Evolutionary conservation across 257 asterid genomes (phyloP), one percentile per base, ranked within the genome.

Genomic region (Hygrophila difformis): DNA sequence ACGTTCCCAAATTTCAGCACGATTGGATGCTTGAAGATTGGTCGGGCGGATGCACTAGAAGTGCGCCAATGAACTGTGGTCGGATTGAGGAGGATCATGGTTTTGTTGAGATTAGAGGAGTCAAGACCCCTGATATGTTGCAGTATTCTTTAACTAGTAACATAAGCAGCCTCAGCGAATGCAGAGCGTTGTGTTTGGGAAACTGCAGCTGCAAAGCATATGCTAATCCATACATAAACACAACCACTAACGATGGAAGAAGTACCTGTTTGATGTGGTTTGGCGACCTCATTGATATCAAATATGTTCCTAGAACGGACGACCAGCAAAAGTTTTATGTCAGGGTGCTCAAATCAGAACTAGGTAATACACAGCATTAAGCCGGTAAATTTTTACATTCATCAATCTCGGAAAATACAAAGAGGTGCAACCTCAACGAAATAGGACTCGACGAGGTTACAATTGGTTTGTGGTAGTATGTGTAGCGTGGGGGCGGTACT

Each of bases 231-330:
- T 33, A 46, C 29, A 8, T 67, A 6, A 31, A 46, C 29, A 8
- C 61, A 6, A 35, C 42, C 11, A 20, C 43, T 5, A 26, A 26
- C 31, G 31, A 26, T 39, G 68, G 54, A 66, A 61, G 61, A 11
- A 40, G 18, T 8, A 68, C 68, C 5, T 67, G 69, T 28, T 12
- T 67, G 17, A 11, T 67, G 46, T 67, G 82, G 76, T 57, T 42
- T 8, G 67, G 60, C 4, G 74, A 71, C 23, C 65, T 75, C 42
- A 15, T 47, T 29, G 73, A 75, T 57, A 53, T 67, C 11, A 71
- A 69, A 57, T 44, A 41, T 17, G n/a, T 46, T 5, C 10, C 47
- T 55, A 37, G 72, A 33, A 12, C 50, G 13, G 29, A 39, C 18
- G 66, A 63, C 3, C 57, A 63, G 12, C 37, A 33, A 10, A 51